These are phyloP conservation scores for Diospyros kaki DNA, from an alignment of 148 eudicot species.

Conservation along the genomic window DNA sequence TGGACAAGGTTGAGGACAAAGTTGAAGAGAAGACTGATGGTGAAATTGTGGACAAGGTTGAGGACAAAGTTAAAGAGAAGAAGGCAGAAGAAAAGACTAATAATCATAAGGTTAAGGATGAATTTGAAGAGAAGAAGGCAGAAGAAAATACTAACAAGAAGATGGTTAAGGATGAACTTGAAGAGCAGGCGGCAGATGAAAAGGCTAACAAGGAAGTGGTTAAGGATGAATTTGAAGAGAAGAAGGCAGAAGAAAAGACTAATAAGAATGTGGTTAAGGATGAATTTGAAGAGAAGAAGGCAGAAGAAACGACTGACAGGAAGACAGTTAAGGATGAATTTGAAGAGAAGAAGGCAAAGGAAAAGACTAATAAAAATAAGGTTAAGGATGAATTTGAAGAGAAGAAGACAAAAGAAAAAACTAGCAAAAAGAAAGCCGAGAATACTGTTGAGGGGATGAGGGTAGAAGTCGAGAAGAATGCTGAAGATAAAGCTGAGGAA, in stretches of 20 bases:
- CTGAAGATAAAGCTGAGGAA: constrained; percentile 5
- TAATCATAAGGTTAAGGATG: constrained; percentile 60
- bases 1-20: constrained; percentile 15
- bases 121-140: constrained; percentile 51
- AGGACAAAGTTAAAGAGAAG: constrained; percentile 56
- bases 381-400: constrained; percentile 9
- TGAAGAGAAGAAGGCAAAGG: background rate
- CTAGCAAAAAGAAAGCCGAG: constrained; percentile 49
- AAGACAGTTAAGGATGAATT: background rate
- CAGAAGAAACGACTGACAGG: background rate
- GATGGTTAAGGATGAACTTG: constrained; percentile 68
- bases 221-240: constrained; percentile 45
- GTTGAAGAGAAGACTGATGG: constrained; percentile 21
- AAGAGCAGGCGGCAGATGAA: background rate
- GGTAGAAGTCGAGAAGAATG: background rate
- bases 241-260: constrained; percentile 4
- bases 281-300: constrained; percentile 15
- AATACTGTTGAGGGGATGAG: constrained; percentile 29
- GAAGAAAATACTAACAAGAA: constrained; percentile 12
- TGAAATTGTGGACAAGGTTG: constrained; percentile 21
- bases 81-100: constrained; percentile 45
- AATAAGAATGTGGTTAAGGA: background rate
- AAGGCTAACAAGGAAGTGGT: constrained; percentile 37
- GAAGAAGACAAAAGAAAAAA: constrained; percentile 17
- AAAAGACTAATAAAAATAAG: constrained; percentile 2